phyloP scores from a whole-genome alignment of 164 flowering plant genomes.

The Echeveria elegans region DNA sequence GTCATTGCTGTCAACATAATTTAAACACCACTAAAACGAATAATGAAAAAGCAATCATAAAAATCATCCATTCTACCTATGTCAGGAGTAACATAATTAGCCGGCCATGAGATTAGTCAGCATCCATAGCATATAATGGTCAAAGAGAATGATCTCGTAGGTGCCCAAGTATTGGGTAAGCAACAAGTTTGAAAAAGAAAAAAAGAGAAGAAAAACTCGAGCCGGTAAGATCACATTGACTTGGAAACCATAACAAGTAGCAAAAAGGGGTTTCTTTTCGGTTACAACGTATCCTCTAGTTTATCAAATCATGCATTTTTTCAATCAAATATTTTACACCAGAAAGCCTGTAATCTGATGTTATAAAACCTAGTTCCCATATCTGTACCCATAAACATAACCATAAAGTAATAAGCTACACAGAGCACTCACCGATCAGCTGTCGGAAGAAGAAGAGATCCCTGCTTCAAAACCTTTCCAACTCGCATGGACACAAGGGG shows the following conservation, averaged over 20 bases:
- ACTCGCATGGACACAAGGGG: conserved; percentile 92
- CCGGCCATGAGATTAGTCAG: not conserved
- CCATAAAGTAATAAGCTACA: not conserved
- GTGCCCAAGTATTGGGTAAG: not conserved
- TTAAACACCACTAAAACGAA: not conserved
- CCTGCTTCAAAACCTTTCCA: conserved; percentile 76
- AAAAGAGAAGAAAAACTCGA: not conserved
- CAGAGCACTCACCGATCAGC: conserved; percentile 42
- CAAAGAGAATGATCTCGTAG: not conserved
- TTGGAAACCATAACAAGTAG: not conserved
- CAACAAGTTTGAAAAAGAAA: not conserved
- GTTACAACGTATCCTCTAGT: not conserved
- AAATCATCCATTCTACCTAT: not conserved
- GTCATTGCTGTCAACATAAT: too few relatives aligned
- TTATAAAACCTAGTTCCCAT: conserved; percentile 8
- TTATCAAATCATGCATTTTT: too few relatives aligned
- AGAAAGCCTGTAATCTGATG: conserved; percentile 8
- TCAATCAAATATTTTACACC: too few relatives aligned
- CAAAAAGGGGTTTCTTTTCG: not conserved
- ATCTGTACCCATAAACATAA: not conserved
- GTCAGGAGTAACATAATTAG: not conserved
- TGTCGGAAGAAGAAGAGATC: conserved; percentile 60
- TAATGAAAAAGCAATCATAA: not conserved
- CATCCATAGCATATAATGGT: not conserved
- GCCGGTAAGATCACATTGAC: too few relatives aligned